phyloP scores from a whole-genome alignment of 495 filamentous ascomycete species.

The Gamarada debralockiae region DNA sequence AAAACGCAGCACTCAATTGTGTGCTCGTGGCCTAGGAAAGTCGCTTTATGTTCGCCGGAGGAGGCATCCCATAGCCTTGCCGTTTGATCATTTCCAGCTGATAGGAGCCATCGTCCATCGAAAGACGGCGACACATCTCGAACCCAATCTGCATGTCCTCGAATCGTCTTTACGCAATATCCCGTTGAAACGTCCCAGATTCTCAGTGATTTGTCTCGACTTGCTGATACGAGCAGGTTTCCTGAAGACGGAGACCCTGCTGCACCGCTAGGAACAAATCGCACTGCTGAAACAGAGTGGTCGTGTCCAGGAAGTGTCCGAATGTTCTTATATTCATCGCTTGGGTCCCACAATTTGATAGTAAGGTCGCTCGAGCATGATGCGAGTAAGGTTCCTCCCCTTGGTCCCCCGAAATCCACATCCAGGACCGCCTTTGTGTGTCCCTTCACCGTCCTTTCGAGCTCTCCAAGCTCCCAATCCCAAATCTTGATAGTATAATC shows the following conservation, averaged over 20 bases:
- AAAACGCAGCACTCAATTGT: slow-evolving; percentile 84
- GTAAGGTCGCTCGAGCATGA: slow-evolving; percentile 89
- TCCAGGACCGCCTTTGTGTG: slow-evolving; percentile 89
- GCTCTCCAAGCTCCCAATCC: slow-evolving; percentile 95
- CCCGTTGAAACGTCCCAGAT: slow-evolving; percentile 94
- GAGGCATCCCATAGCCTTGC: slow-evolving; percentile 81
- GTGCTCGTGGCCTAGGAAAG: slow-evolving; percentile 87
- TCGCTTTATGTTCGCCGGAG: slow-evolving; percentile 72
- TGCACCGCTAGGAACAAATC: slow-evolving; percentile 81
- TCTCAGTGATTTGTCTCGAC: slow-evolving; percentile 75
- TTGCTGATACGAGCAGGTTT: slow-evolving; percentile 78
- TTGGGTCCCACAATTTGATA: slow-evolving; percentile 95
- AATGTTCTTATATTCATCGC: slow-evolving; percentile 93
- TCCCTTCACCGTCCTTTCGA: slow-evolving; percentile 88
- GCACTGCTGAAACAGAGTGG: slow-evolving; percentile 81
- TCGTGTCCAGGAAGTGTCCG: slow-evolving; percentile 91
- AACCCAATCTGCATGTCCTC: slow-evolving; percentile 86
- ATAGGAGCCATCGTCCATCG: slow-evolving; percentile 80
- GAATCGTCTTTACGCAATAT: slow-evolving; percentile 83
- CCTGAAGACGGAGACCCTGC: slow-evolving; percentile 58
- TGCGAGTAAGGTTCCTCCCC: slow-evolving; percentile 80
- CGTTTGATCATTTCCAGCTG: slow-evolving; percentile 75
- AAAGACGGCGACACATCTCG: slow-evolving; percentile 77
- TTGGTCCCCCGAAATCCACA: slow-evolving; percentile 87
- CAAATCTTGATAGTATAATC: slow-evolving; percentile 90